Base-by-base conservation (phyloP, 2,329 filamentous ascomycete genomes). In the Onygenales sp. region DNA sequence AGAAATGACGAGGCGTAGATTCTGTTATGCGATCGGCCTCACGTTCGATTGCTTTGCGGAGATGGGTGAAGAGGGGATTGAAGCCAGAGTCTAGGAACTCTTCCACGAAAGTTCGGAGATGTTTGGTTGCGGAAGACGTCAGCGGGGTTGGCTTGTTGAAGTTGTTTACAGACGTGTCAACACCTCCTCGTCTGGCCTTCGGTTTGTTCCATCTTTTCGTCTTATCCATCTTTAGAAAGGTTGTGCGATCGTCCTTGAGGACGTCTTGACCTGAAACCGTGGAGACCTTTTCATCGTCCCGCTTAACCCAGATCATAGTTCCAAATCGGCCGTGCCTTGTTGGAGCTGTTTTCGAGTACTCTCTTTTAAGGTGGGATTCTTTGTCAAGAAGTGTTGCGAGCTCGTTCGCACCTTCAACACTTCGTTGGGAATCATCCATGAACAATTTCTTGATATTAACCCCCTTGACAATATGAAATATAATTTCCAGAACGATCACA, bases 81-180 rank as follows among this genome's bases (percentile, higher is more conserved):
- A 98, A 98, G 0, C 89, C 88, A 0, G 92, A 90, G 67, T 98
- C 92, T 3, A 98, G 74, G 61, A 98, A 96, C 45, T 97, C 91
- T 60, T 92, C 86, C 0, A 95, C 88, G 64, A 98, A 98, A 0
- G 75, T 76, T 49, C 86, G 82, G 7, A 98, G 77, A 58, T 90
- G 84, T 42, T 82, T 79, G n/a, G 81, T 84, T n/a, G 91, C 89
- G 17, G 81, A 77, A 2, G 81, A 71, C 14, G 86, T 88, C 11
- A 98, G 76, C 36, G 83, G 75, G 0, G 85, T 80, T 0, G 83
- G 82, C 8, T 82, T 80, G 52, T 90, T 89, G 55, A 97, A 87
- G 54, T 95, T 88, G 59, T 85, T 82, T 33, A 72, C 71, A 7
- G 69, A 65, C 32, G 80, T 78, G 49, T 84, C 79, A 62, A 80